Evolutionary conservation across 2,329 filamentous ascomycete genomes (phyloP).

Genomic region (Capronia epimyces): DNA sequence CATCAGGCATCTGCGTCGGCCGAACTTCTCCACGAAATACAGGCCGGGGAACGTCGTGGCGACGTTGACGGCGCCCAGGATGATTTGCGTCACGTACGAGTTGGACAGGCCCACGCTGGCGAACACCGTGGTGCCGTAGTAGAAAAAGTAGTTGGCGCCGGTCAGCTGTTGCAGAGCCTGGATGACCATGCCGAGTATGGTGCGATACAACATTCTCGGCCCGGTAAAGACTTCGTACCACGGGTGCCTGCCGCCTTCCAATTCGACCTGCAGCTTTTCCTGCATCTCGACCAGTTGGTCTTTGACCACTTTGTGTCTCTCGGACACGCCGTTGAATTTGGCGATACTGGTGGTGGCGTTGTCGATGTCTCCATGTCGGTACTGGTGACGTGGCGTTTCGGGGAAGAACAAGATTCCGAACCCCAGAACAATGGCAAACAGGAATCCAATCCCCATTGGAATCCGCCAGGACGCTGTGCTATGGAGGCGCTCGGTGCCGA

Average conservation of each 20-base stretch:
- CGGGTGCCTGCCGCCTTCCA: conserved; percentile 33
- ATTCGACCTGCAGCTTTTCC: conserved; percentile 51
- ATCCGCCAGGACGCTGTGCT: conserved; percentile 46
- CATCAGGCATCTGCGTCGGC: conserved; percentile 63
- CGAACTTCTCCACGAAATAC: conserved; percentile 64
- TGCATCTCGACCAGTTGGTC: conserved; percentile 53
- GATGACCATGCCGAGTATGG: conserved; percentile 38
- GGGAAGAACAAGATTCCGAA: conserved; percentile 51
- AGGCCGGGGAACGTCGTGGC: conserved; percentile 61
- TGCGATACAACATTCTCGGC: conserved; percentile 41
- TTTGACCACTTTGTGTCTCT: conserved; percentile 49
- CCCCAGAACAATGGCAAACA: conserved; percentile 52
- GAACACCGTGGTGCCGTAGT: conserved; percentile 64
- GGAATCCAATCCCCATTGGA: conserved; percentile 52
- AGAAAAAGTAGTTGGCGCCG: conserved; percentile 45
- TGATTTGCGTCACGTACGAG: conserved; percentile 62
- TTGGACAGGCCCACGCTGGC: conserved; percentile 60
- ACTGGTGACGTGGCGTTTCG: conserved; percentile 55
- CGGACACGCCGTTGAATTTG: conserved; percentile 50
- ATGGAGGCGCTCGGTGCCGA: conserved; percentile 39
- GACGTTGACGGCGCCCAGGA: conserved; percentile 63
- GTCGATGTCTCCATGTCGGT: conserved; percentile 49
- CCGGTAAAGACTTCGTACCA: conserved; percentile 39
- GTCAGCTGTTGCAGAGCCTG: conserved; percentile 44
- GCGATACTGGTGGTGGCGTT: conserved; percentile 48